A percentile compares a stretch with the other conserved stretches of the same genome.
phyloP scores from a whole-genome alignment of 176 grass and related monocot species.

The Panicum miliaceum region DNA sequence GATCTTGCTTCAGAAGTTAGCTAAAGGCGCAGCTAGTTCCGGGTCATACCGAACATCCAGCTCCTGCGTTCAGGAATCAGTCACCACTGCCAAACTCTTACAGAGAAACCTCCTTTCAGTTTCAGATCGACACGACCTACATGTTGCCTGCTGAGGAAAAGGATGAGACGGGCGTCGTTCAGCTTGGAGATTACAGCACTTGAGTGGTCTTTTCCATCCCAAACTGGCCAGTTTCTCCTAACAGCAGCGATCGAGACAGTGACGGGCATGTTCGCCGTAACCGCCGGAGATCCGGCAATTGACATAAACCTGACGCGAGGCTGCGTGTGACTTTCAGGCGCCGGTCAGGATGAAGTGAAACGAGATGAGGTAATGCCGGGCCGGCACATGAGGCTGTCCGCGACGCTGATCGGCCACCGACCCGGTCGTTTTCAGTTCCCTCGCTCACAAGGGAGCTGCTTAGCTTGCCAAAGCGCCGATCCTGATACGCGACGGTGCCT shows the following conservation, averaged over 20 bases:
- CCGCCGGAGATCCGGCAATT: background rate
- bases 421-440: constrained; percentile 41
- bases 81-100: background rate
- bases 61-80: constrained; percentile 19
- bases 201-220: background rate
- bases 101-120: constrained; percentile 1
- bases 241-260: constrained; percentile 9
- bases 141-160: constrained; percentile 1
- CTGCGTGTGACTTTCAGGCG: constrained; percentile 16
- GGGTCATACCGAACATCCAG: constrained; percentile 10
- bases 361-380: background rate
- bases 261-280: background rate
- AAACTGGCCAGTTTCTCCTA: constrained; percentile 12
- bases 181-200: background rate
- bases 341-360: constrained; percentile 6
- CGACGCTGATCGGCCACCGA: constrained; percentile 46
- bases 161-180: background rate
- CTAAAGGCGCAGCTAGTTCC: constrained; percentile 15
- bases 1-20: constrained; percentile 22
- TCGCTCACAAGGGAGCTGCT: background rate
- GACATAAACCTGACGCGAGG: background rate
- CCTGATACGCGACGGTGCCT: constrained; percentile 20
- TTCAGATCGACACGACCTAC: constrained; percentile 10
- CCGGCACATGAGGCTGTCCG: constrained; percentile 10
- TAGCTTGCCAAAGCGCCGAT: background rate